Evolutionary conservation across 768 basidiomycete species (phyloP), one percentile per base, ranked within the genome.

Genomic region (Mycena crocata): DNA sequence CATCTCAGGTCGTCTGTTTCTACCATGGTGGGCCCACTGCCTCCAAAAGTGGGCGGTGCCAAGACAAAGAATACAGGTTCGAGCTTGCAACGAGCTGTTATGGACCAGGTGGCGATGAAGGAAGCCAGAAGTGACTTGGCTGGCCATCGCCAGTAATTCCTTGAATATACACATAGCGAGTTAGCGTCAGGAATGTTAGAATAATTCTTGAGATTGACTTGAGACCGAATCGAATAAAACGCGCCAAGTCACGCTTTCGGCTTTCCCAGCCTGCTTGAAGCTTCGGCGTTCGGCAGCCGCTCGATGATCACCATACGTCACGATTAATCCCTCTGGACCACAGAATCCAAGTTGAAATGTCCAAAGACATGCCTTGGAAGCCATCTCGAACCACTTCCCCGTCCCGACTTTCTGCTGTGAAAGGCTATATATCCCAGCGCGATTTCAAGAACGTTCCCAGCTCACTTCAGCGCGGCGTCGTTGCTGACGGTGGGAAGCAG

Each of bases 21-120:
- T n/a, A 44, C 70, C 35, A 61, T 74, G 19, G 44, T 67, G 14
- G 71, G 70, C n/a, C 50, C 67, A 10, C 44, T 62, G 40, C 48
- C 71, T 12, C 57, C 74, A 12, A 48, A 35, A 21, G 66, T 42
- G 28, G 68, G 70, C 2, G 64, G 68, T 14, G 62, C 71, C 31
- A 82, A 80, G 66, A 73, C 66, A 28, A 82, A 79, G 66, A 85
- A 82, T n/a, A 82, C 80, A 28, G 78, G 80, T 45, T 90, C 90
- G 9, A 92, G 90, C 72, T 74, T 94, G 62, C 90, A 92, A 64
- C 82, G 88, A 40, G 92, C 92, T 0, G 91, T 93, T 3, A 81
- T 94, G 83, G 92, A 93, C 69, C 86, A 82, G 68, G 75, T 93
- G 26, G 92, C 93, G 76, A 90, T 94, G 9, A 87, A 92, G 74